phyloP scores from a whole-genome alignment of 257 asterid species.

The Gardenia jasminoides region DNA sequence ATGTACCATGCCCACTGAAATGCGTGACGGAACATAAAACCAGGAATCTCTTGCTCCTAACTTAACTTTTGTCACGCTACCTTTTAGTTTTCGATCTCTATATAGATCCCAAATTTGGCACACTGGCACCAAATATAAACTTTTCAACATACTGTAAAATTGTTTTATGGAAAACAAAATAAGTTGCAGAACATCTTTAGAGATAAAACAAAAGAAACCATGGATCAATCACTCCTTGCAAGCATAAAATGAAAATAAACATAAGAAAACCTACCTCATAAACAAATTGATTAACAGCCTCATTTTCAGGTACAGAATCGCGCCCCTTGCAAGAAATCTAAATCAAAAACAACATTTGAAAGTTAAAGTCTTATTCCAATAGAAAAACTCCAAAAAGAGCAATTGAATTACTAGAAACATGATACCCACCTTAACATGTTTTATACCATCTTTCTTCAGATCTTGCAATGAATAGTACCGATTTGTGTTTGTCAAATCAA shows the following conservation, averaged over 20 bases:
- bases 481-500: slow-evolving; percentile 92
- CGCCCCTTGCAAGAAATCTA: slow-evolving; percentile 98
- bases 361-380: background rate
- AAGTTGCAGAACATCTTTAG: background rate
- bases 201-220: background rate
- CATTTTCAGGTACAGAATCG: slow-evolving; percentile 94
- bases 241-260: background rate
- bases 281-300: slow-evolving; percentile 78
- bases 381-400: background rate
- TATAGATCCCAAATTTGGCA: background rate
- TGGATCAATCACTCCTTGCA: background rate
- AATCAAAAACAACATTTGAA: slow-evolving; percentile 19
- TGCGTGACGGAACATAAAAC: background rate
- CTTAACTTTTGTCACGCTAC: background rate
- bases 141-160: background rate
- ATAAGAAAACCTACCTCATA: slow-evolving; percentile 58
- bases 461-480: slow-evolving; percentile 72
- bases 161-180: background rate
- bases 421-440: slow-evolving; percentile 81
- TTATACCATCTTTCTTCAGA: slow-evolving; percentile 78
- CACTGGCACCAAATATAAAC: background rate
- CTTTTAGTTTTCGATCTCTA: background rate
- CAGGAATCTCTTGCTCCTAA: background rate
- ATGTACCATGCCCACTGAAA: background rate
- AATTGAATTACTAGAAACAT: background rate